Percentiles rank a stretch among this genome's conserved stretches.
Evolutionary conservation across 495 filamentous ascomycete genomes (phyloP).

Genomic region (Aspergillus diversus): DNA sequence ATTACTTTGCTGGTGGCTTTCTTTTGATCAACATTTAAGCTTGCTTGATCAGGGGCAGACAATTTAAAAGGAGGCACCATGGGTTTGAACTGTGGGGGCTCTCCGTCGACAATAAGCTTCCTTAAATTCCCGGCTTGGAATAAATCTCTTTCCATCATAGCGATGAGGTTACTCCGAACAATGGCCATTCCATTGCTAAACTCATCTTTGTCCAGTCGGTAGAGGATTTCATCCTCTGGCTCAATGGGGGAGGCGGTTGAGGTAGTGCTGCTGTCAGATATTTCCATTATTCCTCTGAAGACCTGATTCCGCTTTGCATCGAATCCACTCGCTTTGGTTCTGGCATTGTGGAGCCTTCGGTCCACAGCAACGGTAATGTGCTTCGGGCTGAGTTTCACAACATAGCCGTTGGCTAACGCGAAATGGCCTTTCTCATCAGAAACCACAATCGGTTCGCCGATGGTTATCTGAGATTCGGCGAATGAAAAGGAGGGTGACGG

Average conservation of each 20-base stretch:
- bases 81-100: conserved; percentile 72
- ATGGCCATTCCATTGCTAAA: conserved; percentile 97
- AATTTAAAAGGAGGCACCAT: conserved; percentile 61
- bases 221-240: conserved; percentile 64
- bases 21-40: conserved; percentile 84
- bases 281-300: conserved; percentile 91
- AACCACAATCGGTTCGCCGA: conserved; percentile 93
- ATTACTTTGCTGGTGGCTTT: conserved; percentile 90
- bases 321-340: conserved; percentile 74
- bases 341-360: conserved; percentile 81
- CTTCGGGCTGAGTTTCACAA: conserved; percentile 71
- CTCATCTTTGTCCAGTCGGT: conserved; percentile 94
- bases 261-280: conserved; percentile 55
- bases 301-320: conserved; percentile 75
- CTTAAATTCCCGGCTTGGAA: conserved; percentile 76
- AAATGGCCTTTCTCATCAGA: conserved; percentile 95
- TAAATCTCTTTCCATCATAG: conserved; percentile 81
- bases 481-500: conserved; percentile 70
- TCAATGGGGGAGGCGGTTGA: conserved; percentile 40
- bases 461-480: conserved; percentile 82
- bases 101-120: conserved; percentile 73
- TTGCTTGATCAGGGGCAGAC: conserved; percentile 49
- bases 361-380: conserved; percentile 87
- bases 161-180: conserved; percentile 89
- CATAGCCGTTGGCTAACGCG: conserved; percentile 88